These are phyloP conservation scores for Colletotrichum paranaense DNA, from an alignment of 2,329 filamentous ascomycete species.

Conservation along the genomic window DNA sequence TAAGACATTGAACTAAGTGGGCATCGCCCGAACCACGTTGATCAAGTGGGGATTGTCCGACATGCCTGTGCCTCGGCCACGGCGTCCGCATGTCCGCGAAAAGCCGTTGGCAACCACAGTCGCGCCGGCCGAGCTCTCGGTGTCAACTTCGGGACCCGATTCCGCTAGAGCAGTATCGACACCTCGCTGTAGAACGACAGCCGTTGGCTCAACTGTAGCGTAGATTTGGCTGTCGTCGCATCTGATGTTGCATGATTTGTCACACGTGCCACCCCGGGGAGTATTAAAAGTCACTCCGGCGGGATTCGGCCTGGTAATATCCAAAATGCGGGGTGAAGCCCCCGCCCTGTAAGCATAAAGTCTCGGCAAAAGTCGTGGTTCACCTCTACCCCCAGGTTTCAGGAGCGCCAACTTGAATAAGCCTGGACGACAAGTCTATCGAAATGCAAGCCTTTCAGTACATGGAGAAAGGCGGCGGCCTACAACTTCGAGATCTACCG, in stretches of 20 bases:
- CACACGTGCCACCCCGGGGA: not conserved
- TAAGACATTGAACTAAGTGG: not conserved
- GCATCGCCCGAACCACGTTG: not conserved
- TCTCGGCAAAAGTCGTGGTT: not conserved
- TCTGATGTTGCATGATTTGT: not conserved
- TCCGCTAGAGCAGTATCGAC: not conserved
- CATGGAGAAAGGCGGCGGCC: not conserved
- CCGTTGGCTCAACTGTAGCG: not conserved
- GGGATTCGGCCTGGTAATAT: not conserved
- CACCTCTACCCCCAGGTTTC: no score
- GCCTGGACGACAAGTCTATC: not conserved
- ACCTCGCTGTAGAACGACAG: not conserved
- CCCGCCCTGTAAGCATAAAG: not conserved
- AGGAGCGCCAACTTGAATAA: not conserved
- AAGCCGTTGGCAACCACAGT: not conserved
- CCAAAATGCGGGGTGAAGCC: not conserved
- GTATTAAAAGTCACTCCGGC: not conserved
- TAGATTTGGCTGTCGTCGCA: not conserved
- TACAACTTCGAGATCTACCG: not conserved
- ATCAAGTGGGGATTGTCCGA: not conserved
- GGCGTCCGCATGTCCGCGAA: not conserved
- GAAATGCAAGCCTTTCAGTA: not conserved
- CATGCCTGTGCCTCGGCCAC: not conserved
- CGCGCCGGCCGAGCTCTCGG: not conserved
- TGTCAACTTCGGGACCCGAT: not conserved